These are phyloP conservation scores for Cyphellophora europaea DNA, from an alignment of 2,329 filamentous ascomycete genomes.

Conservation along the genomic window DNA sequence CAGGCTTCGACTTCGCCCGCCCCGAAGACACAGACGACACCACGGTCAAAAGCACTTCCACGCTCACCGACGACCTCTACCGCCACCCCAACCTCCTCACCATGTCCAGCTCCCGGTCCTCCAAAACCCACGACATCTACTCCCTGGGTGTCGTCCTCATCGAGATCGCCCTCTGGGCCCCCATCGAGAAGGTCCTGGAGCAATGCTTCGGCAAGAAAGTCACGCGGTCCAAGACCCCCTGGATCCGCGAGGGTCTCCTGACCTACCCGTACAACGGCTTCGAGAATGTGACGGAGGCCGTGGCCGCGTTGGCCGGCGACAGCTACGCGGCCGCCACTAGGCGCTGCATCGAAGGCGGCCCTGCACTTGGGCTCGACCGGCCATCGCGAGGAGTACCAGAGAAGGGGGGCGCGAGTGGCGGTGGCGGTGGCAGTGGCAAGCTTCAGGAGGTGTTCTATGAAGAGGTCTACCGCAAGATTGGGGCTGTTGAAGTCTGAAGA, in stretches of 20 bases:
- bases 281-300: neutral
- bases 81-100: conserved; percentile 4
- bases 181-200: too few relatives aligned
- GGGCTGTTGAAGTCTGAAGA: too few relatives aligned
- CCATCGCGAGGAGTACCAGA: too few relatives aligned
- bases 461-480: too few relatives aligned
- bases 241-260: neutral
- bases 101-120: conserved; percentile 2
- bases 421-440: too few relatives aligned
- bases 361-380: too few relatives aligned
- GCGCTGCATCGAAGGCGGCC: neutral
- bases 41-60: conserved; percentile 2
- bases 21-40: conserved; percentile 4
- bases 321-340: neutral
- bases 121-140: conserved; percentile 5
- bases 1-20: conserved; percentile 5
- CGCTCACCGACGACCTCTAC: conserved; percentile 3
- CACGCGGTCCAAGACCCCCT: neutral
- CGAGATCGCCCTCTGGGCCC: conserved; percentile 5
- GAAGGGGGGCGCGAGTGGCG: too few relatives aligned
- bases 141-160: conserved; percentile 5
- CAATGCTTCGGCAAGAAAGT: too few relatives aligned
- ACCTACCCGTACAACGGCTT: neutral
- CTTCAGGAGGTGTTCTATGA: too few relatives aligned
- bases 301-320: neutral